Percentiles rank a stretch among this genome's conserved stretches.
phyloP scores from a whole-genome alignment of 495 filamentous ascomycete genomes.

The Trichocladium uniseriatum region DNA sequence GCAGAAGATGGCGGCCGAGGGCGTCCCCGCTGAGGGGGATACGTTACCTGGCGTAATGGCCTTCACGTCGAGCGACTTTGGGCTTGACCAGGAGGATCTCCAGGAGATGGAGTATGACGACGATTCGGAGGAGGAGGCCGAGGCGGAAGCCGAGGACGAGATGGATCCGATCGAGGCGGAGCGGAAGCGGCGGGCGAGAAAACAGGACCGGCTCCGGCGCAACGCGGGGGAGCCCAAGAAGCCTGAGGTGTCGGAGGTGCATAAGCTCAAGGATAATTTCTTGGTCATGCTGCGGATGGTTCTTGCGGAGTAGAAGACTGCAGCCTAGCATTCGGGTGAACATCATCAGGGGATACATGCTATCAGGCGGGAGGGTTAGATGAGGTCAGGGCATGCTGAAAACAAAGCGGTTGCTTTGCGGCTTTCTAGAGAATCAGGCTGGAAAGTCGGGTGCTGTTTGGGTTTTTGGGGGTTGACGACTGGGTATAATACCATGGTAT shows the following conservation, averaged over 20 bases:
- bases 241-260: constrained; percentile 66
- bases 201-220: constrained; percentile 68
- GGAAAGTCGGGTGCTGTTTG: no score
- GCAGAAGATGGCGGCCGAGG: constrained; percentile 95
- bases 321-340: no score
- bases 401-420: no score
- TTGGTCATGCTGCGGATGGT: constrained; percentile 76
- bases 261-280: constrained; percentile 70
- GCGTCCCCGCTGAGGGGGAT: constrained; percentile 31
- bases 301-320: constrained; percentile 48
- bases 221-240: constrained; percentile 86
- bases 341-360: no score
- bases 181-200: constrained; percentile 60
- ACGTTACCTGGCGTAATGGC: constrained; percentile 31
- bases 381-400: no score
- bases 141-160: constrained; percentile 67
- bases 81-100: constrained; percentile 76
- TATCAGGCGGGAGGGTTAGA: not conserved
- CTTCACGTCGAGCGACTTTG: constrained; percentile 77
- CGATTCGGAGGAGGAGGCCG: constrained; percentile 58
- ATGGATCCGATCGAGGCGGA: constrained; percentile 81
- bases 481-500: not conserved
- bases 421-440: no score
- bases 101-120: constrained; percentile 72
- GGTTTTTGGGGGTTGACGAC: no score